Evolutionary conservation across 129 eudicot species (phyloP).

Genomic region (Flaveria robusta): DNA sequence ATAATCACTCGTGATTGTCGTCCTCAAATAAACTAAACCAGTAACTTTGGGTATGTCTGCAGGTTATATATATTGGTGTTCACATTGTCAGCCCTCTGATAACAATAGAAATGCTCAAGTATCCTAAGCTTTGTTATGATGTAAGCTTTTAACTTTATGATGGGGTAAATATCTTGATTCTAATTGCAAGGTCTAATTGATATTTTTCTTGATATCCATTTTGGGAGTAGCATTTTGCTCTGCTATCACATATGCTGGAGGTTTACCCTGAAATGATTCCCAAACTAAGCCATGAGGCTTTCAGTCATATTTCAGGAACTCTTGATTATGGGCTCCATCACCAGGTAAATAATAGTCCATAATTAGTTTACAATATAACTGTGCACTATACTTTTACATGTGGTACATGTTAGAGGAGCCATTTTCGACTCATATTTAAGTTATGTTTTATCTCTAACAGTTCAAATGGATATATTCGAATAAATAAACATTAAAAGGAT

Average conservation of each 20-base stretch:
- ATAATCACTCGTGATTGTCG: background rate
- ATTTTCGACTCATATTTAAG: conserved; percentile 3
- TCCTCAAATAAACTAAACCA: background rate
- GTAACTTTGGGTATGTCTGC: conserved; percentile 32
- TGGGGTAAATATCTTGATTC: background rate
- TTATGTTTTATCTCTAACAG: background rate
- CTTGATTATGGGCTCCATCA: conserved; percentile 87
- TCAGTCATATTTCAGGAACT: conserved; percentile 62
- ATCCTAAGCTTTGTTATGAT: conserved; percentile 87
- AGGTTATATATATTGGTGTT: conserved; percentile 89
- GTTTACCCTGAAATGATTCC: conserved; percentile 91
- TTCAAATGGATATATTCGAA: too few species aligned
- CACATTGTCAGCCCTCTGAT: conserved; percentile 90
- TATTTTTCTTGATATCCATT: conserved; percentile 21
- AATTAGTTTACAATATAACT: background rate
- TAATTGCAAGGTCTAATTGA: conserved; percentile 35
- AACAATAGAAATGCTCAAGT: conserved; percentile 80
- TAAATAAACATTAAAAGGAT: too few species aligned
- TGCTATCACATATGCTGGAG: conserved; percentile 93
- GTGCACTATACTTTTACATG: background rate
- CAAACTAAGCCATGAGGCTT: conserved; percentile 73
- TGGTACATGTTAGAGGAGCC: background rate
- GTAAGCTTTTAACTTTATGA: conserved; percentile 49
- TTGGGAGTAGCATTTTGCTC: conserved; percentile 65
- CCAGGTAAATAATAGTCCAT: conserved; percentile 56